Evolutionary conservation across 2,329 filamentous ascomycete species (phyloP).

Genomic region (Fusarium dlaminii): DNA sequence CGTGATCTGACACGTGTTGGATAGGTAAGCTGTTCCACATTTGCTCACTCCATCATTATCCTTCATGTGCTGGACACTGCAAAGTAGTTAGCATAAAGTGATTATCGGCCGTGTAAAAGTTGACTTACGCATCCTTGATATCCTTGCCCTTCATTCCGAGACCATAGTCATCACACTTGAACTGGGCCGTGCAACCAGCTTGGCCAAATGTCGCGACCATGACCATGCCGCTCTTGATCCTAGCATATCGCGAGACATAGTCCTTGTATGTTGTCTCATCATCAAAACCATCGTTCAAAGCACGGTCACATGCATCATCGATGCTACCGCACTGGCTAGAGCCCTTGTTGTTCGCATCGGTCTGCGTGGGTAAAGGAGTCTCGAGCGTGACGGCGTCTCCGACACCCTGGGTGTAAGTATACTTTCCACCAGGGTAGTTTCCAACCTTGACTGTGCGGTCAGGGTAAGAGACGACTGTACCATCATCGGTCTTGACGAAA

Average conservation of each 20-base stretch:
- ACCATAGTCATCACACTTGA: constrained; percentile 24
- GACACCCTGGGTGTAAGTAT: neutral
- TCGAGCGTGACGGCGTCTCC: neutral
- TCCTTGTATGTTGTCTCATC: constrained; percentile 17
- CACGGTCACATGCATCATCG: constrained; percentile 26
- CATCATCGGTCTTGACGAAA: constrained; percentile 6
- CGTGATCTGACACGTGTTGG: constrained; percentile 19
- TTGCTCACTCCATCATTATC: constrained; percentile 21
- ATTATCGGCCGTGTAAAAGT: no score
- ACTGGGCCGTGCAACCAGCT: constrained; percentile 24
- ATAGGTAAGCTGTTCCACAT: constrained; percentile 27
- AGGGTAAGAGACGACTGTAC: constrained; percentile 13
- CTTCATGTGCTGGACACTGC: constrained; percentile 11
- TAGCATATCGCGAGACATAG: constrained; percentile 8
- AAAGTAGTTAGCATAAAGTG: neutral
- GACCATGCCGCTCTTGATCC: constrained; percentile 13
- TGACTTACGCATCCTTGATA: constrained; percentile 29
- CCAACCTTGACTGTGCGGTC: neutral
- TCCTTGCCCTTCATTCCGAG: constrained; percentile 26
- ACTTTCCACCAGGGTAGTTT: constrained; percentile 3
- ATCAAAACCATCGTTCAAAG: constrained; percentile 6
- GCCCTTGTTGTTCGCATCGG: constrained; percentile 19
- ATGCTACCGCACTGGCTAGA: constrained; percentile 27
- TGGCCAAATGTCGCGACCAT: constrained; percentile 5
- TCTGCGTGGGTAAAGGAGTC: constrained; percentile 8